Evolutionary conservation across 352 stramenopile genomes (phyloP), one percentile per base, ranked within the genome.

Genomic region (Pythium oligandrum): DNA sequence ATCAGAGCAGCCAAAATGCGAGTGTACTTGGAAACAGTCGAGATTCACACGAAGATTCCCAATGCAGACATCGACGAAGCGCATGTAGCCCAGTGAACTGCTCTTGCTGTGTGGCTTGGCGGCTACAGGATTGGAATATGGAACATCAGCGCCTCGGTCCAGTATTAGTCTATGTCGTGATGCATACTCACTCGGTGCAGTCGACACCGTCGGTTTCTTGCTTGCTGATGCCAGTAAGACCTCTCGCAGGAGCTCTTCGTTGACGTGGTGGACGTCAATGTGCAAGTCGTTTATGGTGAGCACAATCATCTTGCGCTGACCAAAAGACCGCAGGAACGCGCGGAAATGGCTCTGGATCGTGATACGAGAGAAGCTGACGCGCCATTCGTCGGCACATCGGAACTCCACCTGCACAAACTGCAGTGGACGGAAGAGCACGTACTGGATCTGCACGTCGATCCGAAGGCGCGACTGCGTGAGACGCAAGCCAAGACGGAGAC

Each of bases 271-370:
- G 4, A 86, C 38, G 9, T 76, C 62, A 3, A 69, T 62, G 30
- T 67, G 39, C 6, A 87, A 49, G 31, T 80, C 57, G 35, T 80
- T 77, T 33, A 90, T 68, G 12, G 55, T 60, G 17, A 90, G 62
- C n/a, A 78, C 59, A 38, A 76, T 71, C 35, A 90, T 81, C 47
- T 86, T 88, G n/a, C 76, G 75, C 49, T 85, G 77, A 6, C 76
- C 75, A 53, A 88, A 90, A 30, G 77, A 90, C 44, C 74, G 73
- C 42, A 90, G 86, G 48, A 88, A 90, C 30, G 72, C 75, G 39
- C 68, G 68, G 10, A 90, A 65, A 33, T 74, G 68, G 39, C 58
- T 85, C 55, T 70, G 59, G 6, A 86, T 53, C 31, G 68, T 64
- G 31, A 90, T 64, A 39, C 62, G 68, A 3, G 77, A 71, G 31